phyloP scores from a whole-genome alignment of 108 stramenopile genomes.

The Cyclotella choctawhatcheeana region DNA sequence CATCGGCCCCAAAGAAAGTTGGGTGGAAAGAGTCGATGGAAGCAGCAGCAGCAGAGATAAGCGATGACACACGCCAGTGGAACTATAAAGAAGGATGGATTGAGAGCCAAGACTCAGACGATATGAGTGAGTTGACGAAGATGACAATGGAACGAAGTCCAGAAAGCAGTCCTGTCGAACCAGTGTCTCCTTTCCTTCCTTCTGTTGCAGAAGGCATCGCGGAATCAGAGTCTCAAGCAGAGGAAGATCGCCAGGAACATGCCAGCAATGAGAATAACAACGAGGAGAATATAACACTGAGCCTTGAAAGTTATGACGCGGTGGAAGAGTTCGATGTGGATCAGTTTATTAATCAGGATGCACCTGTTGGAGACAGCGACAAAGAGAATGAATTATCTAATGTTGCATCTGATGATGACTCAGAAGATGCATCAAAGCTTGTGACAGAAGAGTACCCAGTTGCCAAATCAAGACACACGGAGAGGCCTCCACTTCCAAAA shows the following conservation, averaged over 20 bases:
- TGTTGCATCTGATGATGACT: not conserved
- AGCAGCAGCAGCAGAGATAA: constrained; percentile 57
- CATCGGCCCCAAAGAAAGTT: constrained; percentile 23
- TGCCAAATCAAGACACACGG: not conserved
- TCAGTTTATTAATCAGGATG: not conserved
- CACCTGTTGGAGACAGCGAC: constrained; percentile 7
- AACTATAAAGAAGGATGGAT: constrained; percentile 75
- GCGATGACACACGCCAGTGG: constrained; percentile 55
- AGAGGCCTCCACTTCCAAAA: constrained; percentile 22
- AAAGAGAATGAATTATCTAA: constrained; percentile 13
- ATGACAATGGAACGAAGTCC: constrained; percentile 17
- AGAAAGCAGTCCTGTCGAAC: not conserved
- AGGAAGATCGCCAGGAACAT: too few species aligned
- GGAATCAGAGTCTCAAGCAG: constrained; percentile 22
- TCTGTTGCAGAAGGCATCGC: constrained; percentile 52
- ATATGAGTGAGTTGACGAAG: constrained; percentile 44
- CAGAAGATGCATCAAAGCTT: constrained; percentile 12
- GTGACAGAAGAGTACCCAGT: constrained; percentile 2
- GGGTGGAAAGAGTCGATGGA: constrained; percentile 83
- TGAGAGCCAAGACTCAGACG: constrained; percentile 43
- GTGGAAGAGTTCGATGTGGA: not conserved
- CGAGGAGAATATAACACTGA: too few species aligned
- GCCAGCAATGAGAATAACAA: too few species aligned
- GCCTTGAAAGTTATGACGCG: not conserved
- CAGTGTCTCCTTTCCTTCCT: constrained; percentile 26